These are phyloP conservation scores for Pisolithus albus DNA, from an alignment of 768 basidiomycete species.

Conservation along the genomic window DNA sequence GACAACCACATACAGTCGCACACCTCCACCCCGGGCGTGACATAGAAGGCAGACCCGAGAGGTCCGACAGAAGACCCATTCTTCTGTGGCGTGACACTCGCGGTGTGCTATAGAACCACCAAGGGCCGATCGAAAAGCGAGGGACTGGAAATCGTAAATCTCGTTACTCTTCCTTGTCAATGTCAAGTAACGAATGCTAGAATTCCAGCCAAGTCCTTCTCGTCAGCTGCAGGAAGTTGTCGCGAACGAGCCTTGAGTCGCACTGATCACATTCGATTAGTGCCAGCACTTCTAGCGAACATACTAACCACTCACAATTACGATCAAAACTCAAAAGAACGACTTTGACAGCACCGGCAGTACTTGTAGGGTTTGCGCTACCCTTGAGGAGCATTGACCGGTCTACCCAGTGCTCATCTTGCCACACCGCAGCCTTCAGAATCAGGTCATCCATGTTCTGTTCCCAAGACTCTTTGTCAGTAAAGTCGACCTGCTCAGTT, in stretches of 20 bases:
- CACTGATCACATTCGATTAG: slow-evolving; percentile 40
- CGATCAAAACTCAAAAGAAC: slow-evolving; percentile 88
- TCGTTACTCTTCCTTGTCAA: slow-evolving; percentile 6
- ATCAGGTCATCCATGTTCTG: slow-evolving; percentile 94
- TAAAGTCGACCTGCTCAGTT: slow-evolving; percentile 76
- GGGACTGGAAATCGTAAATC: not conserved
- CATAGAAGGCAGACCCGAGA: no score
- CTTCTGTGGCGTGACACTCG: not conserved
- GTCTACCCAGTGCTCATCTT: slow-evolving; percentile 88
- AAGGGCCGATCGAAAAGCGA: not conserved
- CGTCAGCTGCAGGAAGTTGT: slow-evolving; percentile 77
- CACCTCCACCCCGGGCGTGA: no score
- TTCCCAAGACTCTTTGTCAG: slow-evolving; percentile 42
- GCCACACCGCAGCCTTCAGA: slow-evolving; percentile 88
- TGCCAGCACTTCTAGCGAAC: slow-evolving; percentile 8
- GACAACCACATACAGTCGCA: no score
- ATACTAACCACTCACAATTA: slow-evolving; percentile 55
- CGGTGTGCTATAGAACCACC: not conserved
- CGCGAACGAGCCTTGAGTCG: slow-evolving; percentile 86
- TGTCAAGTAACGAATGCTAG: slow-evolving; percentile 35
- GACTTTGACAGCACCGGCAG: slow-evolving; percentile 61
- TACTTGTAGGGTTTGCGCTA: slow-evolving; percentile 29
- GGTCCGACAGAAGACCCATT: slow-evolving; percentile 5
- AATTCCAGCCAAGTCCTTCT: slow-evolving; percentile 76
- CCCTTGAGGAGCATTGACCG: slow-evolving; percentile 63